Evolutionary conservation across 1,284 basidiomycete genomes (phyloP).

Genomic region (Farysia itapuensis): DNA sequence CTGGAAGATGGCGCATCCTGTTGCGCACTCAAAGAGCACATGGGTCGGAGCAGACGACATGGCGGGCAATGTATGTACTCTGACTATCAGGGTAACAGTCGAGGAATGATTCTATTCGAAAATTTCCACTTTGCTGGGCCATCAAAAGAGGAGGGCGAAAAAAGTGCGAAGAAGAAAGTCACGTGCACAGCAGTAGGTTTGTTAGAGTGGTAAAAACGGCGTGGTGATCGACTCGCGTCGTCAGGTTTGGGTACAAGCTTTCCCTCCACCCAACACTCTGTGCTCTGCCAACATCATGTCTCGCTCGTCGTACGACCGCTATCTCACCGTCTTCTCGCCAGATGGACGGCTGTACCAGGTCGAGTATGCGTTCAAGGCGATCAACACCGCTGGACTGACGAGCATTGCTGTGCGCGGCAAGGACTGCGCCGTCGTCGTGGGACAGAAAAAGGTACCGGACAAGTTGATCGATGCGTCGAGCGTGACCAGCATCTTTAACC

Average conservation of each 20-base stretch:
- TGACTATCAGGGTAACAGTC: too few species aligned
- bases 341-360: slow-evolving; percentile 59
- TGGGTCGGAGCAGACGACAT: slow-evolving; percentile 65
- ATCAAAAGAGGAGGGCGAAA: too few species aligned
- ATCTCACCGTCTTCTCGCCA: slow-evolving; percentile 59
- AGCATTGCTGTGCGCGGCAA: slow-evolving; percentile 88
- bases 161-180: too few species aligned
- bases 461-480: slow-evolving; percentile 94
- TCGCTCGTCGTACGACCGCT: slow-evolving; percentile 57
- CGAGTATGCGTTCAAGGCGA: slow-evolving; percentile 96
- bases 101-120: too few species aligned
- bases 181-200: too few species aligned
- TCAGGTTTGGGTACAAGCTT: too few species aligned
- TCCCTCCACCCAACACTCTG: too few species aligned
- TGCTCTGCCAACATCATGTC: too few species aligned
- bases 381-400: slow-evolving; percentile 92
- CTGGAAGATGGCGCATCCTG: slow-evolving; percentile 92
- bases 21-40: slow-evolving; percentile 90
- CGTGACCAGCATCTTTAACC: slow-evolving; percentile 92
- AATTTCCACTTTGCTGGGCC: too few species aligned
- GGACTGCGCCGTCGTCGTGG: slow-evolving; percentile 91
- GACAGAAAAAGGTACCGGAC: slow-evolving; percentile 98
- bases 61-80: slow-evolving; percentile 8
- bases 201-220: too few species aligned
- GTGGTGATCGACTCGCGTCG: too few species aligned